Evolutionary conservation across 78 protist genomes (phyloP).

Genomic region (Dictyostelium firmibasis): DNA sequence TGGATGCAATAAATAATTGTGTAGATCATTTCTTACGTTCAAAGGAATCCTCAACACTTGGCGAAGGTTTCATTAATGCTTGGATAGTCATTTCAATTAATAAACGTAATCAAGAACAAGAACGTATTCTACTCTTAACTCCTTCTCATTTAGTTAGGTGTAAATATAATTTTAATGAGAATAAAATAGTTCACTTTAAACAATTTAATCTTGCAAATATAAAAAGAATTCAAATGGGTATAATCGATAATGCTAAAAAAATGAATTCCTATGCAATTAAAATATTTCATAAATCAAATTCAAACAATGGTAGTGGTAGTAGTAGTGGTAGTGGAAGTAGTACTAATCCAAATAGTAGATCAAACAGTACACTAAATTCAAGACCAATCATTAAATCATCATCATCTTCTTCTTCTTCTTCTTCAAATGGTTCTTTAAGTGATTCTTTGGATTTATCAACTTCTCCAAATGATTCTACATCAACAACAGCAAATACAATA

Average conservation of each 20-base stretch:
- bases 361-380: not conserved
- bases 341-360: not conserved
- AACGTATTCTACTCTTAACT: constrained; percentile 65
- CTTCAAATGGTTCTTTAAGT: not conserved
- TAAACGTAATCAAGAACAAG: constrained; percentile 79
- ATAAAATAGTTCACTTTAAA: constrained; percentile 61
- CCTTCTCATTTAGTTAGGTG: constrained; percentile 48
- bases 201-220: not conserved
- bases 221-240: constrained; percentile 53
- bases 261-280: constrained; percentile 54
- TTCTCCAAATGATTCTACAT: not conserved
- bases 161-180: constrained; percentile 66
- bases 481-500: not conserved
- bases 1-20: constrained; percentile 69
- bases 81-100: constrained; percentile 66
- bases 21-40: constrained; percentile 52
- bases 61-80: constrained; percentile 61
- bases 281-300: constrained; percentile 17
- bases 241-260: constrained; percentile 24
- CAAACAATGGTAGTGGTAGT: not conserved
- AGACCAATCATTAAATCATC: not conserved
- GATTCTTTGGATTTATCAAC: constrained; percentile 3
- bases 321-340: not conserved
- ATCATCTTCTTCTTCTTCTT: not conserved
- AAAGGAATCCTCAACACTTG: not conserved